A percentile compares a stretch with the other conserved stretches of the same genome.
Evolutionary conservation across 192 early-diverging fungal species (phyloP).

Genomic region (Allomyces macrogynus): DNA sequence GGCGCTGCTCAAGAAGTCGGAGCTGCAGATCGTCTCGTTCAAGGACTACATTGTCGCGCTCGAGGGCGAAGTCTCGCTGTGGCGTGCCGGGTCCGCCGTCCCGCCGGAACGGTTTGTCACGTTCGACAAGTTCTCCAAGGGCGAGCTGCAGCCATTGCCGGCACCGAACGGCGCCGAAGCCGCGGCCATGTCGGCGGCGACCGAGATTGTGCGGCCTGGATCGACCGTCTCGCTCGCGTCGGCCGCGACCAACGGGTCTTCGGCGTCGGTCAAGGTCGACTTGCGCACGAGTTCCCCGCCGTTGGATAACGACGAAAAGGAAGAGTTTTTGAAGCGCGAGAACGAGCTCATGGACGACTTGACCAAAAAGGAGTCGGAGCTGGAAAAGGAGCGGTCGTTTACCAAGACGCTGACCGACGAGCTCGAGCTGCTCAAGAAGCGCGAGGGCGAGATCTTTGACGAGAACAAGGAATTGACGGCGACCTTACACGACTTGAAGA

Average conservation of each 20-base stretch:
- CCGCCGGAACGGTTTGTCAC: conserved; percentile 31
- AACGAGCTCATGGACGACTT: conserved; percentile 88
- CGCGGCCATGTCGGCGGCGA: conserved; percentile 9
- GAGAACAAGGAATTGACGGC: conserved; percentile 52
- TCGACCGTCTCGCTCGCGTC: conserved; percentile 1
- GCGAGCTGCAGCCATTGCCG: conserved; percentile 3
- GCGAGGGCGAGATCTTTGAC: conserved; percentile 25
- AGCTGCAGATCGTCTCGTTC: conserved; percentile 55
- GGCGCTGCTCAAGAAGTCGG: conserved; percentile 72
- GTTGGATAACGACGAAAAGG: conserved; percentile 72
- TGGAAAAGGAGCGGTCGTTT: conserved; percentile 36
- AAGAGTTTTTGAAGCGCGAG: conserved; percentile 85
- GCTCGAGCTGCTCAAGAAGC: conserved; percentile 41
- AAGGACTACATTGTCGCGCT: conserved; percentile 65
- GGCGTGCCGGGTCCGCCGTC: conserved; percentile 63
- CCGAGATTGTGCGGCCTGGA: conserved; percentile 10
- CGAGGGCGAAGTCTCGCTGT: conserved; percentile 72
- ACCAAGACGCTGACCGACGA: conserved; percentile 50
- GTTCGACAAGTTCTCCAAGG: conserved; percentile 13
- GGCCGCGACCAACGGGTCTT: background rate
- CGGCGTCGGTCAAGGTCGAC: background rate
- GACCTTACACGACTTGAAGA: conserved; percentile 52
- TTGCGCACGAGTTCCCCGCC: conserved; percentile 19
- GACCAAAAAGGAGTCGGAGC: conserved; percentile 72
- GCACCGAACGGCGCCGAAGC: conserved; percentile 6